phyloP scores from a whole-genome alignment of 1,139 yeast species.

The Nakaseomyces sp. region DNA sequence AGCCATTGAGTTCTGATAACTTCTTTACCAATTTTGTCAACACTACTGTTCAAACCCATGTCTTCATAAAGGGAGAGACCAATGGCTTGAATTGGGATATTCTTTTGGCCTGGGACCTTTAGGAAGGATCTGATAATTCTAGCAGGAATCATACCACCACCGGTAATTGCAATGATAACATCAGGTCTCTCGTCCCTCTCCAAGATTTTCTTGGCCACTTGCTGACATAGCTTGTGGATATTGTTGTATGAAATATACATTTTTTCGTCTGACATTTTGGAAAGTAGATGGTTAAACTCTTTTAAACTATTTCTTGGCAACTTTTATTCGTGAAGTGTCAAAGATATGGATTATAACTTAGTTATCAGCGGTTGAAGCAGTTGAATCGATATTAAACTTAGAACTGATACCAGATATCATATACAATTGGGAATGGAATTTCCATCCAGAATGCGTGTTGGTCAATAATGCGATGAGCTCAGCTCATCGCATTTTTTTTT shows the following conservation, averaged over 20 bases:
- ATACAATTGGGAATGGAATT: no score
- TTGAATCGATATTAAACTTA: no score
- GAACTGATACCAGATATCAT: no score
- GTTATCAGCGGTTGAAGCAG: no score
- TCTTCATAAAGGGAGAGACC: slow-evolving; percentile 87
- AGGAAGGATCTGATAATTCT: slow-evolving; percentile 86
- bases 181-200: slow-evolving; percentile 61
- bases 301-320: no score
- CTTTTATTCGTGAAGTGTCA: no score
- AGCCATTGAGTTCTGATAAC: slow-evolving; percentile 96
- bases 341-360: no score
- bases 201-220: slow-evolving; percentile 64
- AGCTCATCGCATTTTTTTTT: slow-evolving; percentile 3
- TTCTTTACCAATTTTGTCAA: slow-evolving; percentile 68
- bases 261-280: slow-evolving; percentile 34
- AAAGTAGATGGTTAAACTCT: no score
- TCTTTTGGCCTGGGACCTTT: slow-evolving; percentile 77
- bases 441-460: no score
- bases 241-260: slow-evolving; percentile 85
- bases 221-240: slow-evolving; percentile 88
- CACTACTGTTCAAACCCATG: slow-evolving; percentile 48
- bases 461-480: no score
- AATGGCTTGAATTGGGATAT: slow-evolving; percentile 89
- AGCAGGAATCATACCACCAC: slow-evolving; percentile 96
- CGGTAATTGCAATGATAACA: slow-evolving; percentile 80